Conservation (phyloP, 1,139 yeast species). For the Suhomyces terraborum region DNA sequence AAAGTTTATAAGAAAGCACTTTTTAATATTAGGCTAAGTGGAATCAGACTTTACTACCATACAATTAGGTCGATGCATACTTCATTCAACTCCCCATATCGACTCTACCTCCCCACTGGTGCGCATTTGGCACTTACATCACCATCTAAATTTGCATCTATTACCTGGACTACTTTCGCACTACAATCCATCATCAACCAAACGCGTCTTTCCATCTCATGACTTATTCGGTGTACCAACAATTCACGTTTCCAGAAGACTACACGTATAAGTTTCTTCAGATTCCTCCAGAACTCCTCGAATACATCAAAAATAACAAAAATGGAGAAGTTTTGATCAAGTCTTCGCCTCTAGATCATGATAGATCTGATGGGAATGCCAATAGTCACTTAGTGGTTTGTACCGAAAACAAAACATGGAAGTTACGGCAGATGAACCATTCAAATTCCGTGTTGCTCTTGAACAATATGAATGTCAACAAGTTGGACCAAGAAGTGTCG, state of each 20-base stretch:
- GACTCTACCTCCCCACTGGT: too few relatives aligned
- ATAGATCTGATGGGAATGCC: slow-evolving; percentile 21
- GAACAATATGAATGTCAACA: slow-evolving; percentile 31
- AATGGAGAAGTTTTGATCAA: slow-evolving; percentile 45
- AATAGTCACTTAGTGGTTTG: slow-evolving; percentile 61
- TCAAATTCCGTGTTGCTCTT: slow-evolving; percentile 74
- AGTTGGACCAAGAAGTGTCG: slow-evolving; percentile 11
- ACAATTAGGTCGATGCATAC: too few relatives aligned
- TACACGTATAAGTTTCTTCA: slow-evolving; percentile 58
- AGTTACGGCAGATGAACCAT: slow-evolving; percentile 77
- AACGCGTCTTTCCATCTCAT: slow-evolving; percentile 8
- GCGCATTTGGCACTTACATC: too few relatives aligned
- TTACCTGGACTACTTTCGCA: not conserved
- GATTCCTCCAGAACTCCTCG: slow-evolving; percentile 56
- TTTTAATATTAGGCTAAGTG: too few relatives aligned
- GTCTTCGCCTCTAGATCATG: slow-evolving; percentile 29
- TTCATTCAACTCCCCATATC: too few relatives aligned
- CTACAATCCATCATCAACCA: not conserved
- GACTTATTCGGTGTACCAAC: slow-evolving; percentile 28
- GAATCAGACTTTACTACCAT: too few relatives aligned
- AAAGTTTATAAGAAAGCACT: too few relatives aligned
- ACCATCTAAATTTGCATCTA: too few relatives aligned
- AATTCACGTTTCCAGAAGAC: slow-evolving; percentile 22
- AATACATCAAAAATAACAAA: slow-evolving; percentile 35
- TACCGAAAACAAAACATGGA: slow-evolving; percentile 59